A percentile compares a stretch with the other conserved stretches of the same genome.
Evolutionary conservation across 345 rosid species (phyloP).

Genomic region (Populus nigra): DNA sequence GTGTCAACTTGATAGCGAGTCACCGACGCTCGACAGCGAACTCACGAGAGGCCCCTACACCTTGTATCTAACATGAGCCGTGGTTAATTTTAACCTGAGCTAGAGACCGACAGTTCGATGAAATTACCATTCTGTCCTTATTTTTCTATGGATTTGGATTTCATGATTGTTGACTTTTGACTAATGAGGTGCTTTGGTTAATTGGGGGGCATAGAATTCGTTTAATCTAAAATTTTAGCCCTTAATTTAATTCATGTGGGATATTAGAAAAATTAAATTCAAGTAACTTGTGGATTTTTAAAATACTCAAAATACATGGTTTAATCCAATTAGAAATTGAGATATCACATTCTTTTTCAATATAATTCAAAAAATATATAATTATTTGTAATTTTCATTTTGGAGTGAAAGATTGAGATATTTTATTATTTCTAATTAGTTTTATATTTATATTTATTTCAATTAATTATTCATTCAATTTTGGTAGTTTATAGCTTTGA

Average conservation of each 20-base stretch:
- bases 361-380: no score
- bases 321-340: no score
- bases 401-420: no score
- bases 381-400: no score
- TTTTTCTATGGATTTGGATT: neutral
- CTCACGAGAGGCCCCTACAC: constrained; percentile 41
- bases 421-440: no score
- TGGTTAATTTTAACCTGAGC: constrained; percentile 54
- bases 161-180: neutral
- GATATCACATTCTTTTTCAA: no score
- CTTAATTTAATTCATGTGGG: neutral
- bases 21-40: constrained; percentile 66
- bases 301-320: no score
- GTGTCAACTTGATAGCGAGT: constrained; percentile 49
- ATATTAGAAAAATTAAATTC: no score
- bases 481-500: no score
- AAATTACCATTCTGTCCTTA: constrained; percentile 31
- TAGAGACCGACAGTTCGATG: constrained; percentile 53
- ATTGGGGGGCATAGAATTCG: neutral
- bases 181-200: neutral
- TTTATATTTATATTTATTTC: no score
- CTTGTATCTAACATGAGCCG: constrained; percentile 31
- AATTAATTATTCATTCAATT: no score
- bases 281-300: no score
- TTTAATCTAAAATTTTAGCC: neutral